These are phyloP conservation scores for Komagataella mondaviorum DNA, from an alignment of 805 yeast genomes.

Conservation along the genomic window DNA sequence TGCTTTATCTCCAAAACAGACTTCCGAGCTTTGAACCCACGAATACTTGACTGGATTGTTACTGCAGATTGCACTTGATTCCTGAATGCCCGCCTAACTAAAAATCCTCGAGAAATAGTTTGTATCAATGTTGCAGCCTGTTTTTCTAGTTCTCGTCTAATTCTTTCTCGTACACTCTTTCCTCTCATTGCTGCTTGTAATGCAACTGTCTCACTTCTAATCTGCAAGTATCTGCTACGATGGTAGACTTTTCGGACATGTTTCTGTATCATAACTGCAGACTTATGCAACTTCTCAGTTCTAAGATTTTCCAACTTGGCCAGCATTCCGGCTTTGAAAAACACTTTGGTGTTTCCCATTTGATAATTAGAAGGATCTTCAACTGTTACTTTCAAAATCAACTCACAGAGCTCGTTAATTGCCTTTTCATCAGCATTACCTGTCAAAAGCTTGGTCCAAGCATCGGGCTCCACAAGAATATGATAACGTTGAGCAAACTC, in stretches of 20 bases:
- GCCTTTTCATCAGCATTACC: conserved; percentile 38
- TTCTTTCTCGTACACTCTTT: conserved; percentile 36
- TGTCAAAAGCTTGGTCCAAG: conserved; percentile 50
- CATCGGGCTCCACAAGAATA: conserved; percentile 58
- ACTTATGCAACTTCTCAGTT: conserved; percentile 58
- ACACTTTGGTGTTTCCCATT: conserved; percentile 85
- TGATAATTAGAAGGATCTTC: conserved; percentile 64
- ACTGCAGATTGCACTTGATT: conserved; percentile 23
- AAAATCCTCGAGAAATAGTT: conserved; percentile 43
- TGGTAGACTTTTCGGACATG: conserved; percentile 52
- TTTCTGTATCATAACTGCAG: conserved; percentile 82
- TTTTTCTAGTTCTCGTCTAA: conserved; percentile 39
- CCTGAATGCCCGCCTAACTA: conserved; percentile 27
- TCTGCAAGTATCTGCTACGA: conserved; percentile 46
- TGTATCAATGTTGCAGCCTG: conserved; percentile 63
- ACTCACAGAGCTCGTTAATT: conserved; percentile 51
- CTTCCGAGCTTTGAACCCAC: conserved; percentile 42
- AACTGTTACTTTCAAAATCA: conserved; percentile 51
- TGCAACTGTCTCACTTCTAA: conserved; percentile 35
- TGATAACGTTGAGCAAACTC: conserved; percentile 88
- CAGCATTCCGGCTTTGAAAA: conserved; percentile 93
- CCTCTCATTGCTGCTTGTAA: conserved; percentile 61
- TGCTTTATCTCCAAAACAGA: conserved; percentile 34
- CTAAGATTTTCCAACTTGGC: conserved; percentile 83
- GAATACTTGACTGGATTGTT: conserved; percentile 30